These are phyloP conservation scores for Reutealis trisperma DNA, from an alignment of 345 rosid species.

Conservation along the genomic window DNA sequence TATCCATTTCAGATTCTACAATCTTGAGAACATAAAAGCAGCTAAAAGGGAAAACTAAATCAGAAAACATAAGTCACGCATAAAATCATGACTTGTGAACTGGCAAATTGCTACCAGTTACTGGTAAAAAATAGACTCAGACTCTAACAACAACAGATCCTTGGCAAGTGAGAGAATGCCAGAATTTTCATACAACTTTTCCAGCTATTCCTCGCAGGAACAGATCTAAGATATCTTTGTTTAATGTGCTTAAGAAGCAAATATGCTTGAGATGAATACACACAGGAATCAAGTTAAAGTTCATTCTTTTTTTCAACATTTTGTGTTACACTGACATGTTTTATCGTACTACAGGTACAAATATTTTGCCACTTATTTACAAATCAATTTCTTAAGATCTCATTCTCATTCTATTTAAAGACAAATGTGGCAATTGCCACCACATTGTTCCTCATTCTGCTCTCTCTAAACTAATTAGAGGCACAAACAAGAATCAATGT, in stretches of 20 bases:
- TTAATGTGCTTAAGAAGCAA: not conserved
- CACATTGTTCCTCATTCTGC: not conserved
- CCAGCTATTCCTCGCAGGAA: not conserved
- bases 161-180: not conserved
- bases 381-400: not conserved
- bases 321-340: not conserved
- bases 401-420: not conserved
- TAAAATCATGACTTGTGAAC: not conserved
- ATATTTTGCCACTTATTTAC: not conserved
- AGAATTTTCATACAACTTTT: not conserved
- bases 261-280: not conserved
- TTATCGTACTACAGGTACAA: not conserved
- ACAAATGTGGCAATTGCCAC: not conserved
- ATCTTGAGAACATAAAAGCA: not conserved
- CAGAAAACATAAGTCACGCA: not conserved
- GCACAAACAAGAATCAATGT: not conserved
- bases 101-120: not conserved
- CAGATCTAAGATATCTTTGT: not conserved
- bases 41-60: not conserved
- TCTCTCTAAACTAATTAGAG: not conserved
- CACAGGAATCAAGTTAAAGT: not conserved
- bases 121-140: not conserved
- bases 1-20: conserved; percentile 1
- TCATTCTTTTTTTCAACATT: not conserved
- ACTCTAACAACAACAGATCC: not conserved